Evolutionary conservation across 306 rosid species (phyloP).

Genomic region (Vachellia pachyceras): DNA sequence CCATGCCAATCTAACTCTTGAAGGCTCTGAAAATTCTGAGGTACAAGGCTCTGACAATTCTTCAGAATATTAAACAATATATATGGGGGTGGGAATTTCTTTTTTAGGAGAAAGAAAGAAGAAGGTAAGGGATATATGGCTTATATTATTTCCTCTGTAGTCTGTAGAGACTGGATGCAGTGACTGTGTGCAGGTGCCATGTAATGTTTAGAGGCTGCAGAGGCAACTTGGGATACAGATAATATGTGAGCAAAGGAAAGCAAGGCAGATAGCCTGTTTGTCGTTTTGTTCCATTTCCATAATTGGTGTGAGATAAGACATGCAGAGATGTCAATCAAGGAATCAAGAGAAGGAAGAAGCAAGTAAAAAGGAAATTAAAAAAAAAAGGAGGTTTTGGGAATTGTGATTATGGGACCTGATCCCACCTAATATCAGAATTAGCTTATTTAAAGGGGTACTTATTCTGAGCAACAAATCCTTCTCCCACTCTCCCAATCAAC

Average conservation of each 20-base stretch:
- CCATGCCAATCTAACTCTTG: not conserved
- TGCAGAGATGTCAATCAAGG: constrained; percentile 24
- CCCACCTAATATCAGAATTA: constrained; percentile 53
- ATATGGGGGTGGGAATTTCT: not conserved
- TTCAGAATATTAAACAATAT: not conserved
- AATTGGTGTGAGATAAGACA: constrained; percentile 43
- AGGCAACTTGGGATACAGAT: constrained; percentile 38
- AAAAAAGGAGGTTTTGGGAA: constrained; percentile 31
- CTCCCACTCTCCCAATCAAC: constrained; percentile 49
- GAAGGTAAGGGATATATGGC: constrained; percentile 16
- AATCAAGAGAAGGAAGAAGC: constrained; percentile 43
- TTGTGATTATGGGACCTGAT: constrained; percentile 64
- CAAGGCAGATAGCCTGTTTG: constrained; percentile 33
- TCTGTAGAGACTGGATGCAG: not conserved
- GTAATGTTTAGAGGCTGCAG: constrained; percentile 39
- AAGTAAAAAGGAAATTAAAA: not conserved
- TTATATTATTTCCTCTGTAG: constrained; percentile 18
- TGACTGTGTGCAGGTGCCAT: constrained; percentile 25
- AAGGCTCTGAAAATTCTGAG: not conserved
- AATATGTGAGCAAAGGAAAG: constrained; percentile 37
- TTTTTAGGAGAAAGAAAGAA: constrained; percentile 29
- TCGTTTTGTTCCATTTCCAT: constrained; percentile 48
- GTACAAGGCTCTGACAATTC: not conserved
- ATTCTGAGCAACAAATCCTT: constrained; percentile 78
- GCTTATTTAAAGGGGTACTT: constrained; percentile 54